Evolutionary conservation across 441 rosid genomes (phyloP).

Genomic region (Caryocar brasiliense): DNA sequence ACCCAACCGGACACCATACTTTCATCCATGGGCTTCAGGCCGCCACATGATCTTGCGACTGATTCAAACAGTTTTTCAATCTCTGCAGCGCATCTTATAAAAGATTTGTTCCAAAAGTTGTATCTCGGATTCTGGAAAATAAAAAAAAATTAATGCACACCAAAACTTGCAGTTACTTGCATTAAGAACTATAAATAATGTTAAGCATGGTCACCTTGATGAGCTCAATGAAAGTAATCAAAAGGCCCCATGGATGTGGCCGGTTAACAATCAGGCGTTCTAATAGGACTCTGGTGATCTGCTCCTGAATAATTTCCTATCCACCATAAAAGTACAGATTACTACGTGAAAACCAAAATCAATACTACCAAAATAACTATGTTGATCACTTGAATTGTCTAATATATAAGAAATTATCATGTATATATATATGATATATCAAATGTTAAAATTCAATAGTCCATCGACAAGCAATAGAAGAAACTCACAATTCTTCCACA

Average conservation of each 20-base stretch:
- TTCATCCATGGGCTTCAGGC: conserved; percentile 80
- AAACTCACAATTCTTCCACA: too few relatives aligned
- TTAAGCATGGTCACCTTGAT: conserved; percentile 65
- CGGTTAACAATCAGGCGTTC: conserved; percentile 90
- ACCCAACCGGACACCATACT: conserved; percentile 83
- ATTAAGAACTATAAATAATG: too few relatives aligned
- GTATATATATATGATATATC: too few relatives aligned
- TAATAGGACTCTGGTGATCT: conserved; percentile 84
- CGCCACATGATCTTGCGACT: conserved; percentile 87
- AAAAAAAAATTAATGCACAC: neutral
- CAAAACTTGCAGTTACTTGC: too few relatives aligned
- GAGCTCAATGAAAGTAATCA: conserved; percentile 96
- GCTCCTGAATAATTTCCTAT: conserved; percentile 97
- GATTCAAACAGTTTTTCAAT: conserved; percentile 97
- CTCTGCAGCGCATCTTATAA: conserved; percentile 95
- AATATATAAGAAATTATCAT: too few relatives aligned
- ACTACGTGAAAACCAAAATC: neutral
- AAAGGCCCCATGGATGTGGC: conserved; percentile 99
- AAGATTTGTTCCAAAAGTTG: conserved; percentile 84
- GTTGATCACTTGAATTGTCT: too few relatives aligned
- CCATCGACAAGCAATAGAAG: too few relatives aligned
- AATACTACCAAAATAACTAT: neutral
- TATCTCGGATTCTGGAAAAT: conserved; percentile 77
- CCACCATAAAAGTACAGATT: neutral
- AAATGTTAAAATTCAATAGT: too few relatives aligned